phyloP scores from a whole-genome alignment of 2,329 filamentous ascomycete genomes.

The Colletotrichum filicis region DNA sequence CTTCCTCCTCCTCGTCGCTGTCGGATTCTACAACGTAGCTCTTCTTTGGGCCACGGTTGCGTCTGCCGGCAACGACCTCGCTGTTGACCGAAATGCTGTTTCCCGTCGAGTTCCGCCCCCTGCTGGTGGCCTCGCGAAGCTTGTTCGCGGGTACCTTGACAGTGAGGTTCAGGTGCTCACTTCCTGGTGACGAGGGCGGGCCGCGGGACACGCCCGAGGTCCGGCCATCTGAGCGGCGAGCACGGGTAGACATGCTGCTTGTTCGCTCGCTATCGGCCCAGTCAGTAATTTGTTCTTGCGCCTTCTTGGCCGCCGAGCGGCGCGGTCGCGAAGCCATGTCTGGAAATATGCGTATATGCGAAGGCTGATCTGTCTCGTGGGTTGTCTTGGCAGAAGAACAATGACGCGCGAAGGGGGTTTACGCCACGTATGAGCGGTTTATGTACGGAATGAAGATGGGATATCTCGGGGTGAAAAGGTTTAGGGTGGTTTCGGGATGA shows the following conservation, averaged over 20 bases:
- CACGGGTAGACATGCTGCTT: constrained; percentile 60
- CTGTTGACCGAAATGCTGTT: constrained; percentile 43
- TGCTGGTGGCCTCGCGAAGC: constrained; percentile 61
- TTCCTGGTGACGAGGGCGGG: constrained; percentile 55
- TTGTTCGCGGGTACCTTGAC: constrained; percentile 64
- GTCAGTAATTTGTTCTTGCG: constrained; percentile 55
- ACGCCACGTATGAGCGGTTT: background rate
- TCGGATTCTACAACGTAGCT: constrained; percentile 70
- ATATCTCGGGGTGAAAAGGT: constrained; percentile 19
- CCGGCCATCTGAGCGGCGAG: constrained; percentile 61
- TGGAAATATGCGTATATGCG: constrained; percentile 24
- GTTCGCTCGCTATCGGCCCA: constrained; percentile 60
- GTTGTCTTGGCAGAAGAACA: constrained; percentile 5
- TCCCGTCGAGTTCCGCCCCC: constrained; percentile 44
- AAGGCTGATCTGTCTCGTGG: constrained; percentile 5
- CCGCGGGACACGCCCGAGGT: constrained; percentile 56
- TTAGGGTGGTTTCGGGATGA: constrained; percentile 22
- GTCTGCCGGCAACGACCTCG: constrained; percentile 61
- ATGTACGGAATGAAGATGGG: background rate
- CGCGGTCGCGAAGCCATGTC: constrained; percentile 61
- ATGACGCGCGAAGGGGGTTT: constrained; percentile 2
- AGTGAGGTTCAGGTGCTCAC: constrained; percentile 61
- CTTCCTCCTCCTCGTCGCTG: constrained; percentile 57
- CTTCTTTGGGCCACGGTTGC: constrained; percentile 67
- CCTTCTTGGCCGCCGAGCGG: constrained; percentile 54